Evolutionary conservation across 2,329 filamentous ascomycete genomes (phyloP).

Genomic region (Drechmeria coniospora): DNA sequence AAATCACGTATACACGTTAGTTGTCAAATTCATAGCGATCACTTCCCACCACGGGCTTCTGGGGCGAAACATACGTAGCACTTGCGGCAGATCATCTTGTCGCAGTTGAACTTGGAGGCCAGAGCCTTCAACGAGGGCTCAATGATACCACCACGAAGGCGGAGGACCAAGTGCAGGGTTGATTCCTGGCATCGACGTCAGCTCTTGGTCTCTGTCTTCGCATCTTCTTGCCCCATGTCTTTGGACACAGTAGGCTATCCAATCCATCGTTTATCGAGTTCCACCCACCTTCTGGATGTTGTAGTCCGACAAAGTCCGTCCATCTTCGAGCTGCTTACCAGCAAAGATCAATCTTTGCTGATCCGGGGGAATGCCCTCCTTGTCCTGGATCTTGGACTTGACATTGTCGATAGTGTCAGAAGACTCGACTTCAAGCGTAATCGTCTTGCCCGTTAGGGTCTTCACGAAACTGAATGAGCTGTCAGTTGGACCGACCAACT

Average conservation of each 20-base stretch:
- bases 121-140: conserved; percentile 98
- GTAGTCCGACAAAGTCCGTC: conserved; percentile 92
- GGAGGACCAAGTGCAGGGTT: conserved; percentile 94
- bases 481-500: conserved; percentile 15
- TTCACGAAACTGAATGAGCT: conserved; percentile 74
- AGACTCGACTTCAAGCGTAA: conserved; percentile 98
- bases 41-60: too few species aligned
- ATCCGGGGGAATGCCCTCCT: conserved; percentile 96
- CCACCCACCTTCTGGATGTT: conserved; percentile 91
- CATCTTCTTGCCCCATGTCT: too few species aligned
- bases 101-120: conserved; percentile 99
- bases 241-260: not conserved
- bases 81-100: conserved; percentile 99
- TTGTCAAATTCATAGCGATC: conserved; percentile 6
- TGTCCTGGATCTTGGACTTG: conserved; percentile 99
- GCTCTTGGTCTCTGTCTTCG: too few species aligned
- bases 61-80: conserved; percentile 69
- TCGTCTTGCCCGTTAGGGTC: conserved; percentile 99
- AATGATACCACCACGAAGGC: conserved; percentile 98
- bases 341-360: conserved; percentile 98
- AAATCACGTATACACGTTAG: conserved; percentile 14
- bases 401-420: conserved; percentile 99
- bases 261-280: not conserved
- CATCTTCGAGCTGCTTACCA: conserved; percentile 98
- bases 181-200: conserved; percentile 54